These are phyloP conservation scores for Veloboletus limbatus DNA, from an alignment of 1,284 basidiomycete species.

Conservation along the genomic window DNA sequence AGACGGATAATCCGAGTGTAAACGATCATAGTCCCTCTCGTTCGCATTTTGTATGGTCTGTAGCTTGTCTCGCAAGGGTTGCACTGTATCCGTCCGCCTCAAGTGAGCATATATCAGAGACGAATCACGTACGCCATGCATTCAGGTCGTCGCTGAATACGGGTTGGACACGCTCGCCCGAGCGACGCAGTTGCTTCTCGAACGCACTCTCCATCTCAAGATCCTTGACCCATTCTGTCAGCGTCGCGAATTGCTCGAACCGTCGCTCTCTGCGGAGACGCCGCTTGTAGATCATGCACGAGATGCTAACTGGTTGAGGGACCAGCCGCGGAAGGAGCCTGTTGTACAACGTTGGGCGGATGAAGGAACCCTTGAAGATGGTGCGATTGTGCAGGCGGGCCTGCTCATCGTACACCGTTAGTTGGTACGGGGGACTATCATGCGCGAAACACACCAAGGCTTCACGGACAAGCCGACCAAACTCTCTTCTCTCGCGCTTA, in stretches of 20 bases:
- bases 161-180: conserved; percentile 9
- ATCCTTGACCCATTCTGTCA: conserved; percentile 43
- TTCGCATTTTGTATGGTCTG: conserved; percentile 34
- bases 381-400: conserved; percentile 52
- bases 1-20: conserved; percentile 42
- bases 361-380: conserved; percentile 64
- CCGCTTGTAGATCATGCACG: conserved; percentile 66
- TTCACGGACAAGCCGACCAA: conserved; percentile 44
- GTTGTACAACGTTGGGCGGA: conserved; percentile 61
- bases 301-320: conserved; percentile 69
- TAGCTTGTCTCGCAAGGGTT: conserved; percentile 23
- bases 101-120: conserved; percentile 6
- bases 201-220: conserved; percentile 54
- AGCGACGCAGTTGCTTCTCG: conserved; percentile 41
- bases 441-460: conserved; percentile 47
- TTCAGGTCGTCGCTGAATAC: conserved; percentile 24
- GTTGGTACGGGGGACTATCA: background rate
- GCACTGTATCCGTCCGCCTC: conserved; percentile 17
- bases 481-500: conserved; percentile 49
- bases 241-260: conserved; percentile 30
- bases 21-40: conserved; percentile 40
- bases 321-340: conserved; percentile 71
- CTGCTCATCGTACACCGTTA: conserved; percentile 39
- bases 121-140: conserved; percentile 26
- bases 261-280: conserved; percentile 48